phyloP scores from a whole-genome alignment of 192 early-diverging fungal genomes.

The Coemansia sp. region DNA sequence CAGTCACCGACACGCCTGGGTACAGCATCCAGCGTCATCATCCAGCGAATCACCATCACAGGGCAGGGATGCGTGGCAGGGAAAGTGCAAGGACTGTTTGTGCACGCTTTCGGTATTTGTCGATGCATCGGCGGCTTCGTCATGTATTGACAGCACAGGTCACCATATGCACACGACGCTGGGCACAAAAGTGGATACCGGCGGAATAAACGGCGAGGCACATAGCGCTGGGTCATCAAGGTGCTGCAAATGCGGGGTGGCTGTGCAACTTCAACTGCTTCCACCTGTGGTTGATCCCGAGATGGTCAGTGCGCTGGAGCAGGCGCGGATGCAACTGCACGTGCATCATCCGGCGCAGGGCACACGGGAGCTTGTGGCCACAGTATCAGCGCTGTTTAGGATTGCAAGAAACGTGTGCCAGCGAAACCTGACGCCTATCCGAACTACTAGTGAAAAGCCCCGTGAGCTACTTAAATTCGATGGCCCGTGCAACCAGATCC shows the following conservation, averaged over 20 bases:
- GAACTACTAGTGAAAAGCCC: conserved; percentile 15
- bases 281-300: conserved; percentile 22
- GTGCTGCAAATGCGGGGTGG: conserved; percentile 42
- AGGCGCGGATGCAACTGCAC: conserved; percentile 19
- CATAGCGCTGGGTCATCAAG: conserved; percentile 12
- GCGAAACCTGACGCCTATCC: conserved; percentile 26
- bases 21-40: background rate
- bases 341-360: conserved; percentile 41
- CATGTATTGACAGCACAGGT: conserved; percentile 29
- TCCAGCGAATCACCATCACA: too few species aligned
- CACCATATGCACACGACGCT: conserved; percentile 42
- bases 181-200: conserved; percentile 1
- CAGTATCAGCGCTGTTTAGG: conserved; percentile 18
- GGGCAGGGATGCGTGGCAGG: conserved; percentile 27
- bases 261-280: background rate
- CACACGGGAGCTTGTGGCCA: conserved; percentile 27
- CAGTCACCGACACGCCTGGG: conserved; percentile 48
- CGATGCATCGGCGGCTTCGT: conserved; percentile 2
- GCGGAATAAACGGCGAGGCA: background rate
- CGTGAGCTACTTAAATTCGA: conserved; percentile 42
- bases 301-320: conserved; percentile 14
- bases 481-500: conserved; percentile 25
- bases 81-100: conserved; percentile 32
- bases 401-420: conserved; percentile 27
- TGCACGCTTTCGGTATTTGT: conserved; percentile 12